Base-by-base conservation (phyloP, 208 protist species). In the Sergeia podlipaevii region DNA sequence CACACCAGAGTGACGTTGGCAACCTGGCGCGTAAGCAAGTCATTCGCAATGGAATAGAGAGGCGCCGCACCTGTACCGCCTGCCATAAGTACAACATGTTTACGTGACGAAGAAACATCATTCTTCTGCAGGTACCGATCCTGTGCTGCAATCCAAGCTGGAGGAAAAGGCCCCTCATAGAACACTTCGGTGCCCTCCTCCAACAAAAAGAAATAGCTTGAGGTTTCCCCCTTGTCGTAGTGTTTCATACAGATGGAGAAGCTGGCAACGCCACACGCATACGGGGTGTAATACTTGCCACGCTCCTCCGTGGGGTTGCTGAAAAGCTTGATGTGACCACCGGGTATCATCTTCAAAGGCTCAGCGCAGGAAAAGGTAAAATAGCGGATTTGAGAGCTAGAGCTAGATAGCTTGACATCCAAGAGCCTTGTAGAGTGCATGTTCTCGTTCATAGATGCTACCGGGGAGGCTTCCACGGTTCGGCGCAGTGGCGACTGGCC, bases 1-100 rank as follows among this genome's bases (percentile, higher is more conserved):
- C 41, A 67, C 26, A 88, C 53, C 2, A 92, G 61, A 6, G 77
- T 88, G 24, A 85, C 80, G 30, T 70, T 65, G 3, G 69, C 60
- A 2, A 60, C 30, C 33, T 79, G 61, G 8, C 54, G 53, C 44
- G 50, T 29, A 4, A 87, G 75, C 20, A 85, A 41, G 37, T 78
- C 45, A 23, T 20, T 28, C 1, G 70, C 64, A 43, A 89, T 84
- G 44, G 78, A 33, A 71, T 81, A 92, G 15, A 92, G 38, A 2
- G 80, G 77, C 18, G 70, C 52, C 4, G 83, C 28, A 36, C 85
- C 85, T 8, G 77, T 85, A 39, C 85, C 85, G 34, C 77, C 85
- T 8, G 70, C 77, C 32, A 89, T 24, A 17, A 89, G 70, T 48
- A 89, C 33, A 3, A 93, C 52, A 59, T 86, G 76, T 20, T 70